Evolutionary conservation across 2,329 filamentous ascomycete species (phyloP).

Genomic region (Cladosporium colombiae): DNA sequence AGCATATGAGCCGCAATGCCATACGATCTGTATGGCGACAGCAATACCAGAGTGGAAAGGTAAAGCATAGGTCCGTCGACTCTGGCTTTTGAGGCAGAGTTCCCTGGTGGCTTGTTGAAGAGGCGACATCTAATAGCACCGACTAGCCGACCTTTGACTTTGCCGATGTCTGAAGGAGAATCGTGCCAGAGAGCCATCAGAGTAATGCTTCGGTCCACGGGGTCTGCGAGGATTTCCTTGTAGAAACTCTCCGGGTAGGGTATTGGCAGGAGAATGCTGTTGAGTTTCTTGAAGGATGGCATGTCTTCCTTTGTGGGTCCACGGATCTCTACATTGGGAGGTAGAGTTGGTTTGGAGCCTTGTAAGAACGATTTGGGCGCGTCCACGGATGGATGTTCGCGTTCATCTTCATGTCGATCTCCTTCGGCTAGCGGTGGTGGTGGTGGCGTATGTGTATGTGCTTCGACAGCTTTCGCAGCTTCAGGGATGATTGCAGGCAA

Average conservation of each 20-base stretch:
- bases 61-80: constrained; percentile 50
- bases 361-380: not conserved
- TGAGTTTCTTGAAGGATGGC: constrained; percentile 58
- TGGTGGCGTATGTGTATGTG: not conserved
- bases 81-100: constrained; percentile 2
- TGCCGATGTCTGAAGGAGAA: constrained; percentile 33
- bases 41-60: constrained; percentile 61
- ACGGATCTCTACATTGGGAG: constrained; percentile 55
- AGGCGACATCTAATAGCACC: constrained; percentile 52
- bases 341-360: constrained; percentile 32
- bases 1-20: constrained; percentile 61
- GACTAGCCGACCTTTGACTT: constrained; percentile 41
- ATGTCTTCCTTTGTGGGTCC: constrained; percentile 56
- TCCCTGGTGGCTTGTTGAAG: constrained; percentile 32
- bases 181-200: constrained; percentile 62
- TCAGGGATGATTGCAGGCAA: not conserved
- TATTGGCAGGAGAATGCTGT: constrained; percentile 60
- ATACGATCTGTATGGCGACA: constrained; percentile 60
- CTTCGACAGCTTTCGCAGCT: not conserved
- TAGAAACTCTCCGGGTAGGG: constrained; percentile 64
- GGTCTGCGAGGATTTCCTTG: constrained; percentile 59
- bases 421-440: constrained; percentile 17
- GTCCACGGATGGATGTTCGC: not conserved
- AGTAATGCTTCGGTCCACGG: constrained; percentile 54
- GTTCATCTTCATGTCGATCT: not conserved